phyloP scores from a whole-genome alignment of 345 rosid genomes.

The Arabis alpina region DNA sequence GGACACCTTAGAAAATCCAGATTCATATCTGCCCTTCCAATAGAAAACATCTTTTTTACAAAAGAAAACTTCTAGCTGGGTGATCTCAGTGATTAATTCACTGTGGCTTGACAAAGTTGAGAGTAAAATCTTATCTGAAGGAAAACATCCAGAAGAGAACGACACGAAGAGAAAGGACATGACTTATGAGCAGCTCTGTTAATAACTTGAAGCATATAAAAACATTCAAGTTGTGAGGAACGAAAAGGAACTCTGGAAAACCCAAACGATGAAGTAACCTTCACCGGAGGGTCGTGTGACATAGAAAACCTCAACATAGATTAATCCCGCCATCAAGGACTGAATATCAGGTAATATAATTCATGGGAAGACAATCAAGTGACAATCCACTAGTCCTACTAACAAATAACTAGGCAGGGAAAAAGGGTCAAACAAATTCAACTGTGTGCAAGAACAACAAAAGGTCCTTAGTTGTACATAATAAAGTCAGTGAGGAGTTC shows the following conservation, averaged over 20 bases:
- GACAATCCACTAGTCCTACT: background rate
- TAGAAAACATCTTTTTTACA: background rate
- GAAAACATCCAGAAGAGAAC: background rate
- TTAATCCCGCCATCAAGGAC: background rate
- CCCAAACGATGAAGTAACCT: background rate
- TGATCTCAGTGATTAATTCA: background rate
- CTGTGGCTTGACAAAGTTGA: background rate
- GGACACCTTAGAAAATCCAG: constrained; percentile 39
- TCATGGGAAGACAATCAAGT: constrained; percentile 5
- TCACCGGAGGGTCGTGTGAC: constrained; percentile 2
- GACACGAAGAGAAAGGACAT: background rate
- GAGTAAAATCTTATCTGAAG: constrained; percentile 9
- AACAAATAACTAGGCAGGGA: background rate
- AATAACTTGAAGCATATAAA: background rate
- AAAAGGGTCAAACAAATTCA: constrained; percentile 2
- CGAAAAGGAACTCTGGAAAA: constrained; percentile 2
- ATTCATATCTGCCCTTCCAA: constrained; percentile 33
- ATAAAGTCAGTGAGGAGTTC: constrained; percentile 3
- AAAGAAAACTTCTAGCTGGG: background rate
- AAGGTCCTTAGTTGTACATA: background rate
- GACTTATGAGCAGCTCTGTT: background rate
- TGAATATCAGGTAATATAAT: background rate
- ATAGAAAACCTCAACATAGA: background rate
- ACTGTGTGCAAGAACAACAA: background rate
- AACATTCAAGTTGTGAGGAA: background rate